Percentiles rank a stretch among this genome's conserved stretches.
Conservation (phyloP, 192 early-diverging fungal genomes). For the Polychytrium aggregatum region DNA sequence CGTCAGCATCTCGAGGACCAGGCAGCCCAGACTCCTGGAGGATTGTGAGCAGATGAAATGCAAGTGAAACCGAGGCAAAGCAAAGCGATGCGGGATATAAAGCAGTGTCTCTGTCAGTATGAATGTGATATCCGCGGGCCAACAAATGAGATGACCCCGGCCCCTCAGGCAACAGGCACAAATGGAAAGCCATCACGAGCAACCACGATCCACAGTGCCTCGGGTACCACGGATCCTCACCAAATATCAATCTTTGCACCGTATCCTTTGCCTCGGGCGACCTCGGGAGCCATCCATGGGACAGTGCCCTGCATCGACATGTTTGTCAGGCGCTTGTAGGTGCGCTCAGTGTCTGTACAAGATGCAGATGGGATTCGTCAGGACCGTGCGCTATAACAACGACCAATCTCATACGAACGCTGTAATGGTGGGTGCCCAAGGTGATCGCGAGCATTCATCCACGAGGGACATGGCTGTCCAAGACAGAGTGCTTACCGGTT, state of each 20-base stretch:
- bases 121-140: too few relatives aligned
- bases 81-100: too few relatives aligned
- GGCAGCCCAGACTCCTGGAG: constrained; percentile 80
- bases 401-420: too few relatives aligned
- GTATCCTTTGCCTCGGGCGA: constrained; percentile 67
- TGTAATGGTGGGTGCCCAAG: too few relatives aligned
- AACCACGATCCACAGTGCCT: not conserved
- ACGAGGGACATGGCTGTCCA: not conserved
- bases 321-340: constrained; percentile 36
- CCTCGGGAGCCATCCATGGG: constrained; percentile 96
- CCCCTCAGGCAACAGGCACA: constrained; percentile 10
- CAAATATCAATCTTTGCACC: constrained; percentile 92
- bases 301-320: constrained; percentile 86
- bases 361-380: too few relatives aligned
- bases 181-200: not conserved
- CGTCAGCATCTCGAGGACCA: constrained; percentile 92
- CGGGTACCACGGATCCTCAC: too few relatives aligned
- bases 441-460: not conserved
- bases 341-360: constrained; percentile 12
- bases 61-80: too few relatives aligned
- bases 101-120: too few relatives aligned
- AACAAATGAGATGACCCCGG: too few relatives aligned
- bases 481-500: constrained; percentile 32
- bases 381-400: too few relatives aligned
- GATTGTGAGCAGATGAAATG: too few relatives aligned